phyloP scores from a whole-genome alignment of 495 filamentous ascomycete species.

The Aspergillus indologenus region DNA sequence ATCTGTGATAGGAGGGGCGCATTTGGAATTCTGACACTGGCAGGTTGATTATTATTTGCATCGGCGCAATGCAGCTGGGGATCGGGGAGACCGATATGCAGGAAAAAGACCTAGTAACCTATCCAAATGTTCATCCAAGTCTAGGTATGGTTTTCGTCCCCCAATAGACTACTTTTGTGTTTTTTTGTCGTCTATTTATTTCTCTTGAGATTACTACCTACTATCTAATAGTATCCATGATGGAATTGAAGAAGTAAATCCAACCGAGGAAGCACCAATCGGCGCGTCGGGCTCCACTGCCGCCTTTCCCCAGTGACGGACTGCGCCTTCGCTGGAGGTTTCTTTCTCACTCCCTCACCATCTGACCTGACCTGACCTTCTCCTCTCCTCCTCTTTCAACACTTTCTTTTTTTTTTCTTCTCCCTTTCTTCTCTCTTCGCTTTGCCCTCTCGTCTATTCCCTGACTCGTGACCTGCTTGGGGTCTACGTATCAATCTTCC shows the following conservation, averaged over 20 bases:
- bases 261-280: constrained; percentile 1
- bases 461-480: constrained; percentile 5
- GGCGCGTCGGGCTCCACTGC: neutral
- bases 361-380: constrained; percentile 7
- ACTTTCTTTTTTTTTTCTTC: constrained; percentile 2
- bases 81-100: constrained; percentile 3
- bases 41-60: neutral
- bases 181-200: too few relatives aligned
- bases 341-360: constrained; percentile 7
- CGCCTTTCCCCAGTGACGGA: neutral
- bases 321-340: constrained; percentile 14
- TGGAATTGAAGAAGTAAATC: neutral
- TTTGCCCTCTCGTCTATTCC: constrained; percentile 1
- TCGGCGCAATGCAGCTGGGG: neutral
- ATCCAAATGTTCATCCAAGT: neutral
- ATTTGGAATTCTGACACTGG: neutral
- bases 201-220: neutral
- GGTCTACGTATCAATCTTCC: neutral
- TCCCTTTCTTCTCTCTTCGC: neutral
- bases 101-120: neutral
- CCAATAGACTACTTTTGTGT: too few relatives aligned
- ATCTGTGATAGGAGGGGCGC: neutral
- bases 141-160: too few relatives aligned
- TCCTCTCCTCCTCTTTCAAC: constrained; percentile 1
- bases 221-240: neutral